Percentiles rank a stretch among this genome's conserved stretches.
Evolutionary conservation across 345 rosid species (phyloP).

Genomic region (Passiflora organensis): DNA sequence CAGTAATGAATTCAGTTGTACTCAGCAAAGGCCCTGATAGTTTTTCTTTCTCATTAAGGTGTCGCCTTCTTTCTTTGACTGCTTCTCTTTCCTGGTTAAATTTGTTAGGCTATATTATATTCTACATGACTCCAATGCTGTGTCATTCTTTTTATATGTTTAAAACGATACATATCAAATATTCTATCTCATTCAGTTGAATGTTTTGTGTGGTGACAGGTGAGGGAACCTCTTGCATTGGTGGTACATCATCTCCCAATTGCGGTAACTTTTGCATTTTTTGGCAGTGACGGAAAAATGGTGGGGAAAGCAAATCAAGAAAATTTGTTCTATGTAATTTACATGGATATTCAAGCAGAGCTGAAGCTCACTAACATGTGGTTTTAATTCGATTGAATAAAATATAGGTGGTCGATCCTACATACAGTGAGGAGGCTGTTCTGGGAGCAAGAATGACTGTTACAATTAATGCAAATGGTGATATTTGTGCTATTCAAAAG

Average conservation of each 20-base stretch:
- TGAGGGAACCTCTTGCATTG: constrained; percentile 77
- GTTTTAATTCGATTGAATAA: constrained; percentile 13
- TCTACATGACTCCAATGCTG: neutral
- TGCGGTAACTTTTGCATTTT: constrained; percentile 88
- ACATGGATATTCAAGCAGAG: constrained; percentile 1
- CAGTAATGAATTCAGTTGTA: no score
- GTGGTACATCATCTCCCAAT: constrained; percentile 92
- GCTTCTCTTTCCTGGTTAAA: no score
- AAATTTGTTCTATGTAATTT: neutral
- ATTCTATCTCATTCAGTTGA: neutral
- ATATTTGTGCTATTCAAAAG: constrained; percentile 80
- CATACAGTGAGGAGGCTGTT: constrained; percentile 72
- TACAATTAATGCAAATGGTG: constrained; percentile 82
- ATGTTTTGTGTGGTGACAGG: constrained; percentile 35
- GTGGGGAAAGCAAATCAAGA: constrained; percentile 31
- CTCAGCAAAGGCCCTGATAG: no score
- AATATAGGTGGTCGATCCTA: constrained; percentile 59
- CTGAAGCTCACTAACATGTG: neutral
- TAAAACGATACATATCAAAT: no score
- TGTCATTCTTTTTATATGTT: neutral
- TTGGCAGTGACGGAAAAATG: constrained; percentile 52
- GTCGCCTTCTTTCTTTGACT: no score
- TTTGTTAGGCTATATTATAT: no score
- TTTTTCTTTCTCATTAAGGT: no score
- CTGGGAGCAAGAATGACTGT: constrained; percentile 88